phyloP scores from a whole-genome alignment of 2,329 filamentous ascomycete species.

The Thyridium curvatum region DNA sequence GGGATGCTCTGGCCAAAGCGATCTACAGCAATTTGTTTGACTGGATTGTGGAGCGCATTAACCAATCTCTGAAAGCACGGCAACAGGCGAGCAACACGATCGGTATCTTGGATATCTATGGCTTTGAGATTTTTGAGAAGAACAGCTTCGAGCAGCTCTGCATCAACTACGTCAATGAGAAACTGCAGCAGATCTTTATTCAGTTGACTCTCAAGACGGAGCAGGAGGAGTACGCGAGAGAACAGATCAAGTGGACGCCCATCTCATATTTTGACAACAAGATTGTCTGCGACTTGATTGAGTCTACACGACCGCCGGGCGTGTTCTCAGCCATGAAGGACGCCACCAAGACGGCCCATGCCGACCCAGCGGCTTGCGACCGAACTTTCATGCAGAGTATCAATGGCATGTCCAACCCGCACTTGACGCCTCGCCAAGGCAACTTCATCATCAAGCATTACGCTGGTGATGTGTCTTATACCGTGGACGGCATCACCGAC shows the following conservation, averaged over 20 bases:
- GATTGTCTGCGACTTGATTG: conserved; percentile 94
- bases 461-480: conserved; percentile 92
- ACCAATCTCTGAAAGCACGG: conserved; percentile 76
- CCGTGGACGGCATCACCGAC: conserved; percentile 93
- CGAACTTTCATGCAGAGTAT: conserved; percentile 92
- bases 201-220: conserved; percentile 94
- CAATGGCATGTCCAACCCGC: conserved; percentile 84
- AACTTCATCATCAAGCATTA: conserved; percentile 99
- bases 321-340: conserved; percentile 96
- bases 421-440: conserved; percentile 86
- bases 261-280: conserved; percentile 99
- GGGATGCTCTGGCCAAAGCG: conserved; percentile 89
- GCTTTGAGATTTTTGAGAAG: conserved; percentile 98
- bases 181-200: conserved; percentile 98
- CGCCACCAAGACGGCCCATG: conserved; percentile 96
- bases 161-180: conserved; percentile 99
- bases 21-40: conserved; percentile 98
- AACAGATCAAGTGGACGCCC: conserved; percentile 97
- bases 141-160: conserved; percentile 99
- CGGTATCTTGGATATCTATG: conserved; percentile 97
- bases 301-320: conserved; percentile 82
- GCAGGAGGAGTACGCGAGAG: conserved; percentile 92
- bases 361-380: conserved; percentile 89
- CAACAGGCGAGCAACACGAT: conserved; percentile 76
- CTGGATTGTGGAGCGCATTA: conserved; percentile 94